Evolutionary conservation across 257 asterid genomes (phyloP).

Genomic region (Agastache rugosa): DNA sequence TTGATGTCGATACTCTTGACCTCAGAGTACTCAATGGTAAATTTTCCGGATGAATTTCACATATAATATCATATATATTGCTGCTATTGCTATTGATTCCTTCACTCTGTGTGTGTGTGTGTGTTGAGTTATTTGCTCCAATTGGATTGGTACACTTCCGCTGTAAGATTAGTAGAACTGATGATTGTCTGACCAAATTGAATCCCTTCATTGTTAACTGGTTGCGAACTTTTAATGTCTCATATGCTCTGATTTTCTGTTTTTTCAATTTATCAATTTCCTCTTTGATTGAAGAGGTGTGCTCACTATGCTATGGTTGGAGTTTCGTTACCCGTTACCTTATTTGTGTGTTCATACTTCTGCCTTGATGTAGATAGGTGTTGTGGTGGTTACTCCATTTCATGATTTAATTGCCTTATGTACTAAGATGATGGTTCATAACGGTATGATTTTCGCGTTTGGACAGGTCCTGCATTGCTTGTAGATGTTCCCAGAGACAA

Average conservation of each 20-base stretch:
- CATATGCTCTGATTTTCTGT: neutral
- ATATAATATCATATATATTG: neutral
- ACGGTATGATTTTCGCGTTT: neutral
- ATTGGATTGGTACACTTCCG: neutral
- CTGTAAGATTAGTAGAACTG: too few relatives aligned
- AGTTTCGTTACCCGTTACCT: neutral
- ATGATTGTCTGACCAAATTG: neutral
- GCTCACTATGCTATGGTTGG: neutral
- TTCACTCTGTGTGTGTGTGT: neutral
- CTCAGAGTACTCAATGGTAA: slow-evolving; percentile 71
- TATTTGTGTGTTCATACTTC: neutral
- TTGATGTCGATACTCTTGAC: slow-evolving; percentile 80
- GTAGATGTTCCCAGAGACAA: slow-evolving; percentile 95
- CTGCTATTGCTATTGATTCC: neutral
- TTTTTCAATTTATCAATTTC: neutral
- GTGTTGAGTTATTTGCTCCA: neutral
- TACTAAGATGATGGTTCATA: neutral
- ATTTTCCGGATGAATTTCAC: neutral
- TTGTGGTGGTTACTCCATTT: neutral
- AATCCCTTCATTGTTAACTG: neutral
- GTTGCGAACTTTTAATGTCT: neutral
- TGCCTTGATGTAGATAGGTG: slow-evolving; percentile 27
- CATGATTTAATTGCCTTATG: slow-evolving; percentile 11
- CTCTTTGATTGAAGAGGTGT: slow-evolving; percentile 19
- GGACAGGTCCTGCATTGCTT: slow-evolving; percentile 81